Percentiles rank a stretch among this genome's conserved stretches.
phyloP scores from a whole-genome alignment of 495 filamentous ascomycete species.

The Cercophora sp. region DNA sequence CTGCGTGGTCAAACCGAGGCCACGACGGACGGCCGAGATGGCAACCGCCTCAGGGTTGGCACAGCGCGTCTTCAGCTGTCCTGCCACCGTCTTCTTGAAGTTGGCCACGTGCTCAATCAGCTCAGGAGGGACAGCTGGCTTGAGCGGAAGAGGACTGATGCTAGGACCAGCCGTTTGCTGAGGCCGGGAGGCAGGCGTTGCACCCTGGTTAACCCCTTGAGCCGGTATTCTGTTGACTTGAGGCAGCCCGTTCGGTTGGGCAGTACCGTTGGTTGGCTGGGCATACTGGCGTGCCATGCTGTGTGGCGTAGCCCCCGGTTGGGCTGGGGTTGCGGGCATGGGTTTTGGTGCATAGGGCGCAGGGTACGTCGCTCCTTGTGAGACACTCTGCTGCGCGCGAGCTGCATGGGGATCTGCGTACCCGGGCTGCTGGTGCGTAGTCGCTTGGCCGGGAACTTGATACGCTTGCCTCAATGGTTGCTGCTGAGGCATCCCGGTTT shows the following conservation, averaged over 20 bases:
- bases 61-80: constrained; percentile 19
- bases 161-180: constrained; percentile 11
- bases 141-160: constrained; percentile 12
- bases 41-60: constrained; percentile 22
- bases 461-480: no score
- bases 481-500: no score
- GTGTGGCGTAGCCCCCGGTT: constrained; percentile 16
- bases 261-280: constrained; percentile 8
- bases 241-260: constrained; percentile 22
- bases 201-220: neutral
- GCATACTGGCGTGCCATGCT: constrained; percentile 16
- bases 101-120: constrained; percentile 23
- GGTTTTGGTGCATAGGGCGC: constrained; percentile 42
- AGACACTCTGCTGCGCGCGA: constrained; percentile 27
- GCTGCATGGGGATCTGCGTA: constrained; percentile 25
- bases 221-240: constrained; percentile 10
- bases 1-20: constrained; percentile 25
- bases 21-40: constrained; percentile 33
- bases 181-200: constrained; percentile 3
- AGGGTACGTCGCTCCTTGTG: constrained; percentile 37
- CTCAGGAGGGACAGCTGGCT: constrained; percentile 26
- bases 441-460: constrained; percentile 16
- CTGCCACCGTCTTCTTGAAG: constrained; percentile 28
- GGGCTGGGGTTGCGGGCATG: constrained; percentile 18
- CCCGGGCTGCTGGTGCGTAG: constrained; percentile 24